These are phyloP conservation scores for Dissophora globulifera DNA, from an alignment of 192 early-diverging fungal genomes.

Conservation along the genomic window DNA sequence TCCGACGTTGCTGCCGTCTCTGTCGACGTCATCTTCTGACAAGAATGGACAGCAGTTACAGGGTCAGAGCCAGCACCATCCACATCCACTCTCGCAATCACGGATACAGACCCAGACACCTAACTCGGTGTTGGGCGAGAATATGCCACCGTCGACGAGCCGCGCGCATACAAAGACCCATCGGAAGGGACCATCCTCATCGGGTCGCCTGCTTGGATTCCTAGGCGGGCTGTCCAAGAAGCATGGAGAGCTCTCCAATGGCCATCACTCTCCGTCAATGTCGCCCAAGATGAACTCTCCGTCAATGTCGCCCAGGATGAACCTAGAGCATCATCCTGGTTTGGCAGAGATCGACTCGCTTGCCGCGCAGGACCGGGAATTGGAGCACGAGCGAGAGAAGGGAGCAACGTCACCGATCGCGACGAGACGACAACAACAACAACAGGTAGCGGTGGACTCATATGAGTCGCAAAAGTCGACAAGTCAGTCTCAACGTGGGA, in stretches of 20 bases:
- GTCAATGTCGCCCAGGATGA: neutral
- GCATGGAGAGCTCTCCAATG: constrained; percentile 18
- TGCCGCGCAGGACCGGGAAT: too few species aligned
- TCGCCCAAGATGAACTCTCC: neutral
- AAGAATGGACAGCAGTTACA: neutral
- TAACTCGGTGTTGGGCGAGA: neutral
- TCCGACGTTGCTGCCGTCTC: neutral
- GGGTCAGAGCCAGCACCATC: neutral
- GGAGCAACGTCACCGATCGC: neutral
- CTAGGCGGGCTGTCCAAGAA: constrained; percentile 44
- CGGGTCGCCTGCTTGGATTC: constrained; percentile 41
- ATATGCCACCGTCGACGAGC: too few species aligned
- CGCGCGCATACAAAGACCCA: constrained; percentile 22
- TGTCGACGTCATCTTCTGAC: neutral
- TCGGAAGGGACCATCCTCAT: constrained; percentile 30
- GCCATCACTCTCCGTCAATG: neutral
- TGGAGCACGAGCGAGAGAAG: neutral
- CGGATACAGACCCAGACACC: neutral
- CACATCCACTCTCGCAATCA: neutral
- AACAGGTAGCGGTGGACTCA: neutral
- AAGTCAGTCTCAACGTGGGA: constrained; percentile 34
- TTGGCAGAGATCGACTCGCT: constrained; percentile 37
- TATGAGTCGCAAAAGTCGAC: constrained; percentile 29
- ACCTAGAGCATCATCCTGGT: neutral
- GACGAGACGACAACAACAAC: constrained; percentile 14